phyloP scores from a whole-genome alignment of 2,329 filamentous ascomycete species.

The Colletotrichum somersetense region DNA sequence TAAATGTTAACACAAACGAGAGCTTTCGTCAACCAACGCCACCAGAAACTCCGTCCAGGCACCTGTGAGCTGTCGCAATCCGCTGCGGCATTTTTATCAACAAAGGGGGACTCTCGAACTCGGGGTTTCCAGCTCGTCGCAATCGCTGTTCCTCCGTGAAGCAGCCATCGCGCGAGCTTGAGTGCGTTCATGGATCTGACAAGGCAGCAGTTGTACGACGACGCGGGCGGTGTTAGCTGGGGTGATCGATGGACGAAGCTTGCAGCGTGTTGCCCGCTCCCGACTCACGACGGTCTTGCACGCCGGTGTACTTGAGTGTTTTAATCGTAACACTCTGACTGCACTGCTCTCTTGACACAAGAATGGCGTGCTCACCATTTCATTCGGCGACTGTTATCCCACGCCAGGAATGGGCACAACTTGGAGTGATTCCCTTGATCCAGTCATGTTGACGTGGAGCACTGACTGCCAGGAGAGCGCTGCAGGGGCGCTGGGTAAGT shows the following conservation, averaged over 20 bases:
- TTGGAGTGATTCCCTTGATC: not conserved
- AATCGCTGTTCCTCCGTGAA: not conserved
- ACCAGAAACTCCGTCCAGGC: not conserved
- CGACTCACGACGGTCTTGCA: not conserved
- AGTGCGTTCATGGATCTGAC: not conserved
- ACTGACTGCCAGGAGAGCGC: not conserved
- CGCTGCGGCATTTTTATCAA: too few relatives aligned
- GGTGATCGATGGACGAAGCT: not conserved
- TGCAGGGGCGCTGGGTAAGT: not conserved
- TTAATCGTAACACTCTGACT: too few relatives aligned
- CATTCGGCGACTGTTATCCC: not conserved
- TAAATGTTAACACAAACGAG: not conserved
- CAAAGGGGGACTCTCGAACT: not conserved
- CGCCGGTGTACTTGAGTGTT: not conserved
- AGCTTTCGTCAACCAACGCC: not conserved
- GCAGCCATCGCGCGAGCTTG: not conserved
- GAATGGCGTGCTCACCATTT: not conserved
- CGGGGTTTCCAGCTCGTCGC: not conserved
- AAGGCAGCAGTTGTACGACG: too few relatives aligned
- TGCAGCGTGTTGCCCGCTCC: not conserved
- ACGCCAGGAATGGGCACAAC: not conserved
- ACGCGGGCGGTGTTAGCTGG: not conserved
- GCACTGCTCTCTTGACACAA: not conserved
- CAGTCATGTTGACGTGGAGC: not conserved
- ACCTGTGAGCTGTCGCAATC: too few relatives aligned